Percentiles rank a stretch among this genome's conserved stretches.
phyloP scores from a whole-genome alignment of 257 asterid species.

The Nicotiana otophora region DNA sequence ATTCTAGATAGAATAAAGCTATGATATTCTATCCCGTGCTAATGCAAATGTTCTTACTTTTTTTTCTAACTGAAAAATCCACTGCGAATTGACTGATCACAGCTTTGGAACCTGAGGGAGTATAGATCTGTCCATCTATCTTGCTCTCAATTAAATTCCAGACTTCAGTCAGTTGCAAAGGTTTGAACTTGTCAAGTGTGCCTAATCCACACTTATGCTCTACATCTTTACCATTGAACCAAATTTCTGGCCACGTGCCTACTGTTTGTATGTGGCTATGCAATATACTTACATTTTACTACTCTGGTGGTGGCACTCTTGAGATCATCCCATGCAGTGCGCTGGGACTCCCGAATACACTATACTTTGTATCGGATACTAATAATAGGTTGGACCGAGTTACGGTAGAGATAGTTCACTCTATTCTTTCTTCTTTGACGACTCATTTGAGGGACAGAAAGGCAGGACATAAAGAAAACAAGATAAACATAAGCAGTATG shows the following conservation, averaged over 20 bases:
- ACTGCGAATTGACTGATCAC: neutral
- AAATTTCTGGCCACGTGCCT: neutral
- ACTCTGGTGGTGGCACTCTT: neutral
- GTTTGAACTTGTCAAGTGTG: neutral
- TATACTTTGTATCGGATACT: neutral
- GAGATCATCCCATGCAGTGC: neutral
- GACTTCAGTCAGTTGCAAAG: neutral
- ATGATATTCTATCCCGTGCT: neutral
- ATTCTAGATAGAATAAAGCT: neutral
- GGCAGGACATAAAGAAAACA: neutral
- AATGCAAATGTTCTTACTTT: neutral
- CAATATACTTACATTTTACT: neutral
- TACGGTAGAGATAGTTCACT: neutral
- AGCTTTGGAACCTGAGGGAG: no score
- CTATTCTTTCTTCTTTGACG: neutral
- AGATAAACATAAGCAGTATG: neutral
- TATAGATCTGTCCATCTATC: neutral
- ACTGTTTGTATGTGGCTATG: neutral
- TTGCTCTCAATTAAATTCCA: neutral
- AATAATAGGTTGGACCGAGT: neutral
- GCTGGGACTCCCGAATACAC: neutral
- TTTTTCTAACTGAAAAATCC: neutral
- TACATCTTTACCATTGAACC: neutral
- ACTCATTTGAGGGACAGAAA: neutral
- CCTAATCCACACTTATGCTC: neutral